Conservation (phyloP, 2,329 filamentous ascomycete species). For the Talaromyces albobiverticillius region DNA sequence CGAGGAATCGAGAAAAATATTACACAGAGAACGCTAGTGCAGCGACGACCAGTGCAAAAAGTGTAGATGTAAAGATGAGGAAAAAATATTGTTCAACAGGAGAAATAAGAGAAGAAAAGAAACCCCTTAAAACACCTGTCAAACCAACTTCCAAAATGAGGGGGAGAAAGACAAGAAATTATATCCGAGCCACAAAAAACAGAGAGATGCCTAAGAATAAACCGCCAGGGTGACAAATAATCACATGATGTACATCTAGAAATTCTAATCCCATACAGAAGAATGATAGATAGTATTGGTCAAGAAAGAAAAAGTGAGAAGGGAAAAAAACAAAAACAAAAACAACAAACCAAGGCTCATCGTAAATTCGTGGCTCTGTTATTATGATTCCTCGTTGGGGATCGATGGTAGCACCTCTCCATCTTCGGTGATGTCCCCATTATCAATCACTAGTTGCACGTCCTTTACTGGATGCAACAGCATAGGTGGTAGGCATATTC, state of each 20-base stretch:
- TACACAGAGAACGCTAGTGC: neutral
- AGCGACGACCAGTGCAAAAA: neutral
- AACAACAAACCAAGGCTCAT: slow-evolving; percentile 8
- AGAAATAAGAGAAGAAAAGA: neutral
- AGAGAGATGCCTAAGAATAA: slow-evolving; percentile 6
- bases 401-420: slow-evolving; percentile 1
- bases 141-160: neutral
- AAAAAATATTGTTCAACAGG: neutral
- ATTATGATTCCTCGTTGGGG: slow-evolving; percentile 1
- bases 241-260: slow-evolving; percentile 12
- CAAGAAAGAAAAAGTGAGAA: neutral
- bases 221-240: slow-evolving; percentile 12
- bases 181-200: slow-evolving; percentile 1
- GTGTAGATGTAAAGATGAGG: neutral
- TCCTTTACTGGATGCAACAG: slow-evolving; percentile 84
- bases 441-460: slow-evolving; percentile 55
- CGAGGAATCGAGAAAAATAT: neutral
- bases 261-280: slow-evolving; percentile 12
- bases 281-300: neutral
- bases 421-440: slow-evolving; percentile 21
- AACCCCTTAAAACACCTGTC: neutral
- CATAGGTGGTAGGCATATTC: slow-evolving; percentile 91
- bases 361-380: slow-evolving; percentile 12
- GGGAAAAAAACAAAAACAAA: neutral
- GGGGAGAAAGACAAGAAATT: neutral